phyloP scores from a whole-genome alignment of 805 yeast genomes.

The Ogataea haglerorum region DNA sequence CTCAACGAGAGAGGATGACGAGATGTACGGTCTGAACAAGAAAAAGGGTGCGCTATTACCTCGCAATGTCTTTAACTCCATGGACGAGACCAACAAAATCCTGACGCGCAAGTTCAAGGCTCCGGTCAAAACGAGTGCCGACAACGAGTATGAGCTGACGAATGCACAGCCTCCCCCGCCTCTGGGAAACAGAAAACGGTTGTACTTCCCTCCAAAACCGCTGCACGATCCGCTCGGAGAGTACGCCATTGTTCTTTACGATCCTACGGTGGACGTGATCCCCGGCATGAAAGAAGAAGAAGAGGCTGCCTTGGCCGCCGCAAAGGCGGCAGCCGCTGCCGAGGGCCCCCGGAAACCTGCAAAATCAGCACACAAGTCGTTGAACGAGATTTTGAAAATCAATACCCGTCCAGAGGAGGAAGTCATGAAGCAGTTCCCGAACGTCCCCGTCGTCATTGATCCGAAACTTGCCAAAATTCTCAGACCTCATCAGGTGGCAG shows the following conservation, averaged over 20 bases:
- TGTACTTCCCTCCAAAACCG: conserved; percentile 78
- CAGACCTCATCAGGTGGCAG: conserved; percentile 96
- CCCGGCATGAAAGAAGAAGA: conserved; percentile 32
- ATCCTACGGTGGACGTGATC: conserved; percentile 80
- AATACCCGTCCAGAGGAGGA: conserved; percentile 47
- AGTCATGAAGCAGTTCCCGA: conserved; percentile 53
- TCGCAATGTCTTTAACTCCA: conserved; percentile 43
- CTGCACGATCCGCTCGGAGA: conserved; percentile 94
- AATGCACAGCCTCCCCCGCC: conserved; percentile 62
- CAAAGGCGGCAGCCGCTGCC: conserved; percentile 9
- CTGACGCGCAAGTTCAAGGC: conserved; percentile 52
- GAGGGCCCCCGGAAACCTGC: conserved; percentile 18
- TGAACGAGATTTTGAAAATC: conserved; percentile 80
- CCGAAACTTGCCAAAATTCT: conserved; percentile 79
- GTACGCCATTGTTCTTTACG: conserved; percentile 90
- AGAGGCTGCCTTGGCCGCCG: conserved; percentile 12
- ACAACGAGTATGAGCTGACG: conserved; percentile 28
- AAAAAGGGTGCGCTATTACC: conserved; percentile 61
- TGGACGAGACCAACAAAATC: conserved; percentile 38
- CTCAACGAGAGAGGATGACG: conserved; percentile 32
- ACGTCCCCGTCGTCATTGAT: conserved; percentile 95
- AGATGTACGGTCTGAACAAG: conserved; percentile 32
- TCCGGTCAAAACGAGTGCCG: conserved; percentile 49
- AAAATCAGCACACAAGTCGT: conserved; percentile 54
- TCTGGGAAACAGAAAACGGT: conserved; percentile 73